Base-by-base conservation (phyloP, 2,329 filamentous ascomycete genomes). In the Drechslerella dactyloides region DNA sequence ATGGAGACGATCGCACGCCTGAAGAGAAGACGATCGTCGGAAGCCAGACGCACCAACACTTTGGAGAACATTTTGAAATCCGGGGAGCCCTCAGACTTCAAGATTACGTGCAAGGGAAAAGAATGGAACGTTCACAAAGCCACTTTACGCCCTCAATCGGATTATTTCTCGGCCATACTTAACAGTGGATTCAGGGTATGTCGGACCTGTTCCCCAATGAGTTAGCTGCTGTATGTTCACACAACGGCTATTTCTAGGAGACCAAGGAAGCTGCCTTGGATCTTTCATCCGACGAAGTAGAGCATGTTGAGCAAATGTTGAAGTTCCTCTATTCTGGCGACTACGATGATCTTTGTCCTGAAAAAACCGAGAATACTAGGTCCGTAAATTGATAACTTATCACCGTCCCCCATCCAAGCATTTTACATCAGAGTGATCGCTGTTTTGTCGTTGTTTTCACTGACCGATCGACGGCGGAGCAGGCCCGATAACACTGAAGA, bases 61-160 rank as follows among this genome's bases (percentile, higher is more conserved):
- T 6, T 42, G 37, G 37, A 42, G 2, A 42, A 15, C 37, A 42
- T 42, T 13, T 15, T 51, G 11, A 23, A 13, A 15, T 51, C 46
- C 8, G 46, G 46, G 4, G 21, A 21, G 19, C 21, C 4, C 23
- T 51, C 46, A 21, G 46, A 51, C 15, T 51, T 51, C 46, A 51
- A 27, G 15, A 51, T 51, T 23, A 51, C 17, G 21, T 51, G 46
- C 19, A 23, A 23, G 21, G 23, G 11, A 2, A 21, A 51, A 51
- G 46, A 51, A 51, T 51, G 46, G 46, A 27, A 27, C 3, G 46
- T 51, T 21, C 46, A 51, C 23, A 51, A 19, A 27, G 46, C 46
- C 3, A 23, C 21, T 21, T 13, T 51, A 51, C 21, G 46, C 15
- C 15, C 6, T 51, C 46, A 51, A 27, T 51, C 46, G 7, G 46